Percentiles rank a stretch among this genome's conserved stretches.
Evolutionary conservation across 306 rosid species (phyloP).

Genomic region (Aeschynomene evenia): DNA sequence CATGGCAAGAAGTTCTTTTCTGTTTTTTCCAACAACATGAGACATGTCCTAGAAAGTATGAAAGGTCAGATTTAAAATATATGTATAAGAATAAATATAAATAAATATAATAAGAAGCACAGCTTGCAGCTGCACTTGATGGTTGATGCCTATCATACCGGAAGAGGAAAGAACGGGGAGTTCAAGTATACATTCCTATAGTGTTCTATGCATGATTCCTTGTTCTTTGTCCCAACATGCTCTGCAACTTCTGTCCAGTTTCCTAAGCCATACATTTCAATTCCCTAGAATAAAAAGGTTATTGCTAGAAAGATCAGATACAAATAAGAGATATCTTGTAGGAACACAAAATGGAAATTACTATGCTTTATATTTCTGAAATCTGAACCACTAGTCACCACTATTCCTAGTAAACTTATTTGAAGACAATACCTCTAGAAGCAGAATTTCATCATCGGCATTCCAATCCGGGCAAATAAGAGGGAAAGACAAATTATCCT

Average conservation of each 20-base stretch:
- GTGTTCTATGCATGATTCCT: slow-evolving; percentile 90
- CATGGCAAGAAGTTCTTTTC: slow-evolving; percentile 96
- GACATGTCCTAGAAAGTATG: slow-evolving; percentile 79
- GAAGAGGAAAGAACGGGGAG: slow-evolving; percentile 85
- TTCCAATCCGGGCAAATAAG: slow-evolving; percentile 97
- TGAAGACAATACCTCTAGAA: slow-evolving; percentile 70
- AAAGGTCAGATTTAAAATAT: slow-evolving; percentile 32
- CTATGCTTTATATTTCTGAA: slow-evolving; percentile 5
- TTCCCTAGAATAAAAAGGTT: slow-evolving; percentile 55
- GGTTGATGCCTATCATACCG: slow-evolving; percentile 59
- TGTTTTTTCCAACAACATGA: slow-evolving; percentile 92
- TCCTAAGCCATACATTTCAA: slow-evolving; percentile 97
- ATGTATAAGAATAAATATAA: slow-evolving; percentile 17
- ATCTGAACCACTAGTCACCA: slow-evolving; percentile 18
- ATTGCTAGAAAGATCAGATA: slow-evolving; percentile 17
- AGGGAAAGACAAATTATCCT: slow-evolving; percentile 94
- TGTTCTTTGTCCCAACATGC: slow-evolving; percentile 98
- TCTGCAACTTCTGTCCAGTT: slow-evolving; percentile 99
- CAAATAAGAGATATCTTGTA: not conserved
- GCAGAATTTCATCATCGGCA: slow-evolving; percentile 96
- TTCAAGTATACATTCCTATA: slow-evolving; percentile 69
- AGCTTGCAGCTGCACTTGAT: slow-evolving; percentile 17
- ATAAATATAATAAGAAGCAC: not conserved
- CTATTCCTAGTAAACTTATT: slow-evolving; percentile 11
- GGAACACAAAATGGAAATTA: not conserved